Percentiles rank a stretch among this genome's conserved stretches.
Conservation (phyloP, 1,284 basidiomycete species). For the Trichosporon coremiiforme region DNA sequence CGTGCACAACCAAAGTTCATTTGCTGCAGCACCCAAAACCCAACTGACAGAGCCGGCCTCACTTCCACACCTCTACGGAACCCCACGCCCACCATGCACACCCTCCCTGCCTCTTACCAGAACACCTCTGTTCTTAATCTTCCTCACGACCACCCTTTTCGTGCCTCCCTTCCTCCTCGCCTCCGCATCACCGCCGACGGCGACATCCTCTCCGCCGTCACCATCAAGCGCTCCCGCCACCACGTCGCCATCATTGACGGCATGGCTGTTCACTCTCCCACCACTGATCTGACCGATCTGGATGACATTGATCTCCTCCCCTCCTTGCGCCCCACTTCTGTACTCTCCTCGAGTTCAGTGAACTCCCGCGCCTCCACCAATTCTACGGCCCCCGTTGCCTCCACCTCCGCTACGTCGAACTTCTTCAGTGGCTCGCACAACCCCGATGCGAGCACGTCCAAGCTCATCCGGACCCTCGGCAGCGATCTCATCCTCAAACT, state of each 20-base stretch:
- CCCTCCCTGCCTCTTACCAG: not conserved
- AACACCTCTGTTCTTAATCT: not conserved
- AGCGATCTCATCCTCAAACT: not conserved
- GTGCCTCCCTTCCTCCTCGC: not conserved
- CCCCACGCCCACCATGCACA: slow-evolving; percentile 9
- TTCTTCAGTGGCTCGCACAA: not conserved
- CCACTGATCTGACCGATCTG: not conserved
- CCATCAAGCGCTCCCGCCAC: not conserved
- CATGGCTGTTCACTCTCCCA: not conserved
- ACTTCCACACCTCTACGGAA: not conserved
- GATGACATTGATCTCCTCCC: not conserved
- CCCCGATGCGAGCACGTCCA: not conserved
- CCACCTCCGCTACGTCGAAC: not conserved
- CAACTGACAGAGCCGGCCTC: slow-evolving; percentile 2
- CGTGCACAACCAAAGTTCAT: not conserved
- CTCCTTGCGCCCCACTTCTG: not conserved
- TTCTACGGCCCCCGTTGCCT: not conserved
- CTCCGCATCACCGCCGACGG: not conserved
- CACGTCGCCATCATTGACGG: not conserved
- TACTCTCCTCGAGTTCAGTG: not conserved
- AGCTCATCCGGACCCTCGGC: not conserved
- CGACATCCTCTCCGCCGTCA: not conserved
- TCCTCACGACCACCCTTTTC: not conserved
- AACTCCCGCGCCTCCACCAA: not conserved
- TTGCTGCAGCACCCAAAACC: not conserved